Percentiles rank a stretch among this genome's conserved stretches.
Evolutionary conservation across 345 rosid species (phyloP).

Genomic region (Eucalyptus melliodora): DNA sequence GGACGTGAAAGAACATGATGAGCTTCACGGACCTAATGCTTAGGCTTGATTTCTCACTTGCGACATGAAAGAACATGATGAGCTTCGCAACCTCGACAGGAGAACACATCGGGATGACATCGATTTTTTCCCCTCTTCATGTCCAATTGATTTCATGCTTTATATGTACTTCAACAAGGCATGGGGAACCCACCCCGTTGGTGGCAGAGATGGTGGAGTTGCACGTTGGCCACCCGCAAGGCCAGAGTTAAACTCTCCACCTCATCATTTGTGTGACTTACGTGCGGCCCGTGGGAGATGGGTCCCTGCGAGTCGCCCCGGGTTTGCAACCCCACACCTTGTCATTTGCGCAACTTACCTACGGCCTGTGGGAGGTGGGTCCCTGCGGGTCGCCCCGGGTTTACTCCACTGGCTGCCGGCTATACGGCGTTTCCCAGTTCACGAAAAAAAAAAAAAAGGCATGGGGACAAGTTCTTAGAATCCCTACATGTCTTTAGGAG

Average conservation of each 20-base stretch:
- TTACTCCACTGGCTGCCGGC: no score
- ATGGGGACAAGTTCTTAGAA: not conserved
- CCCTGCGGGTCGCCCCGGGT: no score
- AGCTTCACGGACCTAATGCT: not conserved
- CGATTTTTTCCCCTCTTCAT: not conserved
- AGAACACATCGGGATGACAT: not conserved
- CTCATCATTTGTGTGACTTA: no score
- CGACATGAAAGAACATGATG: not conserved
- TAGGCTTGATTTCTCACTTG: not conserved
- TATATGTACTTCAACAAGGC: not conserved
- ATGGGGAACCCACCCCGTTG: not conserved
- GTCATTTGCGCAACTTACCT: no score
- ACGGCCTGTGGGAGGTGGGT: no score
- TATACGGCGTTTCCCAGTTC: fast-evolving
- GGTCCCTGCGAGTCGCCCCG: fast-evolving
- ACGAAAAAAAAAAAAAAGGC: not conserved
- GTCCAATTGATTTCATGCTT: not conserved
- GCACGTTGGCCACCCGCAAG: no score
- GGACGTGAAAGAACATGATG: not conserved
- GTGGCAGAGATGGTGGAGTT: no score
- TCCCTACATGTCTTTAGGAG: not conserved
- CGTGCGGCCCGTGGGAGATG: no score
- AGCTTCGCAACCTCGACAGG: not conserved
- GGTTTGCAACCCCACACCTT: no score
- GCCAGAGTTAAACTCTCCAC: no score